Evolutionary conservation across 2,329 filamentous ascomycete genomes (phyloP), one percentile per base, ranked within the genome.

Genomic region (Ophiostoma ips): DNA sequence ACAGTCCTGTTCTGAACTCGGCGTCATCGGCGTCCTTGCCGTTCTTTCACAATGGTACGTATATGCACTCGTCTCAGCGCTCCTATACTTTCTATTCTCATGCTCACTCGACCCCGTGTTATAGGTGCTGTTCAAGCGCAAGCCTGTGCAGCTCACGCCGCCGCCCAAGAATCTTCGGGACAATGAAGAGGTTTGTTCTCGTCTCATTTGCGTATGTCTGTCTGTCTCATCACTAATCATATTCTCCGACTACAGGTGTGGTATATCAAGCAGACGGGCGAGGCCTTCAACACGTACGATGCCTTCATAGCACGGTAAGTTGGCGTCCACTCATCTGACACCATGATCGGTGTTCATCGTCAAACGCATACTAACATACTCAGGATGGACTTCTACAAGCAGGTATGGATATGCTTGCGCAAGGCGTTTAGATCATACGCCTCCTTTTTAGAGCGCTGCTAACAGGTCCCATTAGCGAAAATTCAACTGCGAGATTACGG

Each of bases 401-500:
- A 94, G 77, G 86, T 86, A 71, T 60, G 75, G 9, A 19, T 45
- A 31, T n/a, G 13, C 40, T 19, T n/a, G 38, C 38, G 6, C 15
- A 40, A 18, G 18, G 5, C 15, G 21, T 36, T n/a, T 10, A 35
- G 12, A 21, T 36, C n/a, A 10, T 34, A 19, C 37, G 16, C 8
- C 30, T 18, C 24, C 21, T 36, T 12, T 15, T 15, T n/a, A 9
- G n/a, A 15, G 16, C 31, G 35, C 49, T 44, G 52, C 55, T 55
- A 13, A 59, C 50, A 31, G 16, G 31, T 30, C 31, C n/a, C 36
- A 5, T 18, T 16, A 45, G 43, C 30, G 43, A 8, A 45, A 45
- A 50, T 98, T 96, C 65, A 95, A 94, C 54, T 95, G 94, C 66
- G 86, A 94, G 63, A 94, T 96, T 57, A 95, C 88, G 12, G 92